phyloP scores from a whole-genome alignment of 768 basidiomycete species.

The Mycena pura region DNA sequence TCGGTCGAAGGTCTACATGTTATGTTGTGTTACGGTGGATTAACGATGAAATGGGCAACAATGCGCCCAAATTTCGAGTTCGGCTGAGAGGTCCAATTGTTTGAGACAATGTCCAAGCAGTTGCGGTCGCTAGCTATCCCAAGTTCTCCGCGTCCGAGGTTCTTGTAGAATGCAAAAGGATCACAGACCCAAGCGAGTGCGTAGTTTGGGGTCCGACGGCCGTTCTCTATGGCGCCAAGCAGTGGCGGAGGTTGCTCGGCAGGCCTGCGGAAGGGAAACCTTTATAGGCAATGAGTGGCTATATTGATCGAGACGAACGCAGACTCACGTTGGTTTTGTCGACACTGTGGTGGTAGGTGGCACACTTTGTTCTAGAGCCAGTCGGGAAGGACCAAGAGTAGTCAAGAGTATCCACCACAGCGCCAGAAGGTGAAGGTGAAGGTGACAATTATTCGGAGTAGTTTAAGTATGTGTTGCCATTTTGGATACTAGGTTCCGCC shows the following conservation, averaged over 20 bases:
- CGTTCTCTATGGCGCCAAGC: background rate
- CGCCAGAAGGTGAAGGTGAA: too few species aligned
- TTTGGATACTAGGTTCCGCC: too few species aligned
- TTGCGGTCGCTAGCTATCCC: background rate
- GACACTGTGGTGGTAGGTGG: background rate
- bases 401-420: too few species aligned
- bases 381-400: too few species aligned
- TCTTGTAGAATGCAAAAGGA: background rate
- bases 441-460: too few species aligned
- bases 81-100: background rate
- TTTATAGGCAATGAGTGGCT: background rate
- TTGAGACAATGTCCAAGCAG: background rate
- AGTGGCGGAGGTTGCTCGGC: background rate
- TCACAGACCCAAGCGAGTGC: conserved; percentile 3
- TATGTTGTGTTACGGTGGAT: background rate
- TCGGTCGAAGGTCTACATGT: too few species aligned
- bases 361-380: too few species aligned
- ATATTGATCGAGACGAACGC: background rate
- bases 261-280: background rate
- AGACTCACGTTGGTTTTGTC: background rate
- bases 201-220: conserved; percentile 1
- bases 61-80: background rate
- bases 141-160: background rate
- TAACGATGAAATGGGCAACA: background rate
- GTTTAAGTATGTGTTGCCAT: too few species aligned